Evolutionary conservation across 352 stramenopile genomes (phyloP).

Genomic region (Phytophthora cajani): DNA sequence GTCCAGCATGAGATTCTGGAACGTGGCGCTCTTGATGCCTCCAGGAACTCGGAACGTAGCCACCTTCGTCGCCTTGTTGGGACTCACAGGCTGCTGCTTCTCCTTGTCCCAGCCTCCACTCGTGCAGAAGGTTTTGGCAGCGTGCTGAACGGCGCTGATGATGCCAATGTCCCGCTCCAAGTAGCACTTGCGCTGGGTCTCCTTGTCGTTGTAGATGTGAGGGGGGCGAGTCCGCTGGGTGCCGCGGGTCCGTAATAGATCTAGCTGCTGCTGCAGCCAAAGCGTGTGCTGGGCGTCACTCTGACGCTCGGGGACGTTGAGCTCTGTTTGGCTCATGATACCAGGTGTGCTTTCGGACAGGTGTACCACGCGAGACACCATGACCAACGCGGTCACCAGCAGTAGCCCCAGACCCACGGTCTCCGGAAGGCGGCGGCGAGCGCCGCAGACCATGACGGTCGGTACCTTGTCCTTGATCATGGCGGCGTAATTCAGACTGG

Average conservation of each 20-base stretch:
- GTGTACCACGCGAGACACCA: conserved; percentile 20
- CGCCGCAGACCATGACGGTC: conserved; percentile 8
- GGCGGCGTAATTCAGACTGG: conserved; percentile 1
- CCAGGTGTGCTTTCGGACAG: conserved; percentile 3
- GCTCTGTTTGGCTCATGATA: conserved; percentile 13
- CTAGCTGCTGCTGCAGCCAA: conserved; percentile 16
- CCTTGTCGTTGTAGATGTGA: conserved; percentile 26
- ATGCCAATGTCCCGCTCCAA: conserved; percentile 45
- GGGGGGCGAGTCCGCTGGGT: conserved; percentile 26
- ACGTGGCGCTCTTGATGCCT: conserved; percentile 39
- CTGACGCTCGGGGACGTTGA: background rate
- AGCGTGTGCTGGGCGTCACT: conserved; percentile 8
- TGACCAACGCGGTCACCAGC: conserved; percentile 9
- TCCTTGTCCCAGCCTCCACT: conserved; percentile 21
- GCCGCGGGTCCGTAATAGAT: conserved; percentile 17
- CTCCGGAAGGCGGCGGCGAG: conserved; percentile 15
- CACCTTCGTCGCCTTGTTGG: conserved; percentile 37
- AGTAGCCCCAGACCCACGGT: conserved; percentile 20
- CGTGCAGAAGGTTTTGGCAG: conserved; percentile 33
- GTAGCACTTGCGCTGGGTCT: conserved; percentile 37
- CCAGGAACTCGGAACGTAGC: conserved; percentile 38
- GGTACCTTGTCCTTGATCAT: conserved; percentile 21
- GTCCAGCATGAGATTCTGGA: conserved; percentile 62
- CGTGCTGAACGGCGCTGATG: conserved; percentile 27
- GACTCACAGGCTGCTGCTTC: conserved; percentile 10